A percentile compares a stretch with the other conserved stretches of the same genome.
phyloP scores from a whole-genome alignment of 768 basidiomycete species.

The Butyriboletus loyo region DNA sequence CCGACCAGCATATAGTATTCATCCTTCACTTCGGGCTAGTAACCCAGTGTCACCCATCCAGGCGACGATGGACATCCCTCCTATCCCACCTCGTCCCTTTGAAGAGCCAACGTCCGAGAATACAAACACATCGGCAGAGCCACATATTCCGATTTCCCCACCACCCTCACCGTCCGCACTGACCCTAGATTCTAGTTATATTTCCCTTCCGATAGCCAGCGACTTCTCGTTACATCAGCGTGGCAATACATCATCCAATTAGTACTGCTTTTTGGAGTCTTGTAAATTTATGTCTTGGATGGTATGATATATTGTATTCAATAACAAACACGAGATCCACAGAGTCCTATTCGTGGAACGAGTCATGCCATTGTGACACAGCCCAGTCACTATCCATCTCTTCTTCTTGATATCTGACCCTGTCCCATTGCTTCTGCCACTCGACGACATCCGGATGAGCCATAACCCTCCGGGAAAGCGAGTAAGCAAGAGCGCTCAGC shows the following conservation, averaged over 20 bases:
- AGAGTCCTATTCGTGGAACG: constrained; percentile 16
- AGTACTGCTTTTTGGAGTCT: constrained; percentile 5
- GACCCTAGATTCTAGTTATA: constrained; percentile 11
- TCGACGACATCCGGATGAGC: constrained; percentile 35
- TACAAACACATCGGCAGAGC: constrained; percentile 3
- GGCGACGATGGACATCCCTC: constrained; percentile 34
- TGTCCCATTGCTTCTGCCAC: constrained; percentile 31
- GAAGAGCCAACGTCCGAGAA: constrained; percentile 20
- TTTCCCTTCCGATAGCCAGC: constrained; percentile 10
- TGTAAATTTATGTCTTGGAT: constrained; percentile 6
- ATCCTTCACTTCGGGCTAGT: constrained; percentile 61
- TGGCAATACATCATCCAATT: constrained; percentile 12
- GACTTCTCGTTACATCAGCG: constrained; percentile 9
- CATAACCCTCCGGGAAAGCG: constrained; percentile 27
- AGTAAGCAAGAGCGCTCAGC: not conserved
- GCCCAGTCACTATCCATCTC: constrained; percentile 34
- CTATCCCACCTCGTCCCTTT: constrained; percentile 24
- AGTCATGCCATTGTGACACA: constrained; percentile 31
- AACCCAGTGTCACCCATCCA: constrained; percentile 49
- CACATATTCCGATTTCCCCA: constrained; percentile 10
- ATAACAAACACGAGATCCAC: not conserved
- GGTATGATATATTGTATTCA: constrained; percentile 5
- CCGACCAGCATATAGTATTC: constrained; percentile 71
- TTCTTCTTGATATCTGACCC: constrained; percentile 27
- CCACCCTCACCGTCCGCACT: constrained; percentile 18